Evolutionary conservation across 2,329 filamentous ascomycete genomes (phyloP).

Genomic region (Venturia carpophila): DNA sequence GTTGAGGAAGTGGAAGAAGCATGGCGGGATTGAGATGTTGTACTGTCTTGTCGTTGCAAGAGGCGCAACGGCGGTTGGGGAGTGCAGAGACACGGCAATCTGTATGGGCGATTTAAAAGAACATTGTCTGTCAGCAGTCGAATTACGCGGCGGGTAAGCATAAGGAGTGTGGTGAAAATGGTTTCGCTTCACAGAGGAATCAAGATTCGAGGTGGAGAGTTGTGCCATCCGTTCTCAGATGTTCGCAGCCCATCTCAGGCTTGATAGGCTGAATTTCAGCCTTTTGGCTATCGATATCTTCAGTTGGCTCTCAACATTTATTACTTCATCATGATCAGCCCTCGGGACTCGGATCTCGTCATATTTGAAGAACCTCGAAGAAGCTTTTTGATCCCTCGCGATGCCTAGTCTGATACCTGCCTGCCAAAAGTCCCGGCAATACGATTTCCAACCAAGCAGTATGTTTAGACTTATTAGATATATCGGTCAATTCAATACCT

Average conservation of each 20-base stretch:
- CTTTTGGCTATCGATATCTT: too few relatives aligned
- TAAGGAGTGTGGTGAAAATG: conserved; percentile 19
- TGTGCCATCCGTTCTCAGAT: not conserved
- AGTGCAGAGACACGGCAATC: not conserved
- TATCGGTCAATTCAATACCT: too few relatives aligned
- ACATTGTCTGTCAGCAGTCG: conserved; percentile 31
- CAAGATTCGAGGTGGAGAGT: not conserved
- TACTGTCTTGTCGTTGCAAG: not conserved
- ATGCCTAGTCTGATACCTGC: too few relatives aligned
- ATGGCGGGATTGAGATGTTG: not conserved
- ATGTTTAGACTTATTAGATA: too few relatives aligned
- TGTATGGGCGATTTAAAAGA: conserved; percentile 23
- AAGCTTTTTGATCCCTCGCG: too few relatives aligned
- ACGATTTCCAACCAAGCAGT: too few relatives aligned
- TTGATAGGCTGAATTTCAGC: too few relatives aligned
- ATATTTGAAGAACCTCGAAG: too few relatives aligned
- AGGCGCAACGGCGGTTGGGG: not conserved
- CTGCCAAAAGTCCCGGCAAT: too few relatives aligned
- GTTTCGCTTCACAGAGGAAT: not conserved
- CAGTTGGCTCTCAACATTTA: too few relatives aligned
- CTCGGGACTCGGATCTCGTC: too few relatives aligned
- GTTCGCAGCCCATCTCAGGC: not conserved
- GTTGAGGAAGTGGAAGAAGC: conserved; percentile 51
- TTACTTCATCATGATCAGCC: too few relatives aligned
- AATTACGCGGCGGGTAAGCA: conserved; percentile 33